These are phyloP conservation scores for Claviceps digitariae DNA, from an alignment of 2,329 filamentous ascomycete genomes.

Conservation along the genomic window DNA sequence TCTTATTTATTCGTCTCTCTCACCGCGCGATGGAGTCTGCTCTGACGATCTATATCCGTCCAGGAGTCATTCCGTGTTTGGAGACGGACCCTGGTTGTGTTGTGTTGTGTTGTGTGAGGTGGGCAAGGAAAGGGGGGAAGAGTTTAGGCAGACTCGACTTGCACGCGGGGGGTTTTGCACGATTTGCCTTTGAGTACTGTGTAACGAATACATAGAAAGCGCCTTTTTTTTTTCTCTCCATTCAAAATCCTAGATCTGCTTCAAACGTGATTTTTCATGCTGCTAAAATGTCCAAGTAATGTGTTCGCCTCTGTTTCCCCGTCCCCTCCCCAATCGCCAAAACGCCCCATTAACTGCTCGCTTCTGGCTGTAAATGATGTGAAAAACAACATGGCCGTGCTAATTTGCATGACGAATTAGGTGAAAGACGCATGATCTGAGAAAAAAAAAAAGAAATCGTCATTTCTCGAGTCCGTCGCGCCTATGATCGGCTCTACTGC, in stretches of 20 bases:
- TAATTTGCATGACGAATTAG: neutral
- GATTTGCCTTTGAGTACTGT: constrained; percentile 2
- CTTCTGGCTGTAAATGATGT: neutral
- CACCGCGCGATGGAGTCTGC: neutral
- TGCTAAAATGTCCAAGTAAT: constrained; percentile 6
- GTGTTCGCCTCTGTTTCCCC: neutral
- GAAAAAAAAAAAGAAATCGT: neutral
- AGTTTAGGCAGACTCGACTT: neutral
- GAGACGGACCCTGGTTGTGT: neutral
- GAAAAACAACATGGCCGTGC: neutral
- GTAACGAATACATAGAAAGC: constrained; percentile 18
- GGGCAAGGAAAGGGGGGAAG: neutral
- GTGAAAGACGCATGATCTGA: neutral
- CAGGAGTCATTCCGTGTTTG: neutral
- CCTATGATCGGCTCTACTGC: neutral
- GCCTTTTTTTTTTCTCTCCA: constrained; percentile 11
- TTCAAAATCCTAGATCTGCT: constrained; percentile 22
- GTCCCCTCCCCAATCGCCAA: neutral
- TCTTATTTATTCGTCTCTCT: neutral
- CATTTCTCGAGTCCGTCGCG: neutral
- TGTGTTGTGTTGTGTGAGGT: neutral
- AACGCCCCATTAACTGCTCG: constrained; percentile 2
- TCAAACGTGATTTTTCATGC: constrained; percentile 9
- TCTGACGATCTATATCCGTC: no score
- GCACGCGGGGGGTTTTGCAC: neutral